Evolutionary conservation across 2,329 filamentous ascomycete genomes (phyloP).

Genomic region (Penicillium hordei): DNA sequence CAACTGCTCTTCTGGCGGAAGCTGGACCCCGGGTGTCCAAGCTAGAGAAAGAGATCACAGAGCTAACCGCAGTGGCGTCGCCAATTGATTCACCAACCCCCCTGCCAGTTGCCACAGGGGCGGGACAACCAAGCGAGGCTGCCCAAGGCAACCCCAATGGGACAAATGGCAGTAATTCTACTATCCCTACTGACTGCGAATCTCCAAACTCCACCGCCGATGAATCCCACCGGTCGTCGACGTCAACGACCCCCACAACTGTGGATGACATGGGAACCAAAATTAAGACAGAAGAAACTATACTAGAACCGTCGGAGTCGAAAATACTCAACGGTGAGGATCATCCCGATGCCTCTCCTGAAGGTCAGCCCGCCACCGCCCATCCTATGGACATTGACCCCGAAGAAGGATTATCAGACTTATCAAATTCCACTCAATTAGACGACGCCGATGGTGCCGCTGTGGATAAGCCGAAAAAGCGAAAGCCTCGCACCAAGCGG

Average conservation of each 20-base stretch:
- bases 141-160: slow-evolving; percentile 10
- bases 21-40: slow-evolving; percentile 12
- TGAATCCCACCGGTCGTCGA: slow-evolving; percentile 35
- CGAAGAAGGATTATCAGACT: slow-evolving; percentile 25
- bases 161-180: slow-evolving; percentile 10
- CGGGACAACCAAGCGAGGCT: background rate
- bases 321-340: slow-evolving; percentile 8
- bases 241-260: slow-evolving; percentile 41
- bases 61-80: slow-evolving; percentile 4
- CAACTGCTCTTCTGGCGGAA: background rate
- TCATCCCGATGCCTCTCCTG: slow-evolving; percentile 11
- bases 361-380: slow-evolving; percentile 11
- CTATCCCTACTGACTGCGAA: slow-evolving; percentile 23
- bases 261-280: slow-evolving; percentile 27
- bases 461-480: slow-evolving; percentile 21
- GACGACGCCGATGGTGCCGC: slow-evolving; percentile 28
- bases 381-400: slow-evolving; percentile 19
- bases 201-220: slow-evolving; percentile 32
- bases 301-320: slow-evolving; percentile 3
- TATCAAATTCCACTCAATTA: slow-evolving; percentile 29
- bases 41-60: slow-evolving; percentile 17
- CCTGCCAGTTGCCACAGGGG: slow-evolving; percentile 3
- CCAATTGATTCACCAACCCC: slow-evolving; percentile 11
- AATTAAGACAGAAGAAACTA: slow-evolving; percentile 23
- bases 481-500: slow-evolving; percentile 27